phyloP scores from a whole-genome alignment of 306 rosid genomes.

The Comarum palustre region DNA sequence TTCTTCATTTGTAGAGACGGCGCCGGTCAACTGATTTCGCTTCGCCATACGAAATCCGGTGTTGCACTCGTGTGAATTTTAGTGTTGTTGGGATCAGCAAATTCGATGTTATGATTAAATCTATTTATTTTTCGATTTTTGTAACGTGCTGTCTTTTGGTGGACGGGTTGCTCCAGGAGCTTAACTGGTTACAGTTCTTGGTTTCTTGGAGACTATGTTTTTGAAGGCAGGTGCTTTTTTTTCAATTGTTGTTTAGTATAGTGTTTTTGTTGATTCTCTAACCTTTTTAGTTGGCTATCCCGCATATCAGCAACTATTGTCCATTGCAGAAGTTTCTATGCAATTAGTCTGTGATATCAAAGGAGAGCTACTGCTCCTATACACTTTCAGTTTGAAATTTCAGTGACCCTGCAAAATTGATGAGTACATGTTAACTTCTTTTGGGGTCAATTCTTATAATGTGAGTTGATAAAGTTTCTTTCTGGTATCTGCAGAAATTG shows the following conservation, averaged over 20 bases:
- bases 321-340: conserved; percentile 66
- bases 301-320: conserved; percentile 66
- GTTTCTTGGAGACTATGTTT: conserved; percentile 83
- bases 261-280: not conserved
- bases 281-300: conserved; percentile 49
- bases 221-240: conserved; percentile 50
- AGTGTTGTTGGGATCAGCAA: not conserved
- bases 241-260: not conserved
- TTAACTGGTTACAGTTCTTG: conserved; percentile 90
- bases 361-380: conserved; percentile 40
- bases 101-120: not conserved
- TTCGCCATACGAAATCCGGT: too few species aligned
- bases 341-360: conserved; percentile 77
- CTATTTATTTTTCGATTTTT: not conserved
- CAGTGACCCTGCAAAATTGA: conserved; percentile 4
- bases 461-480: conserved; percentile 1
- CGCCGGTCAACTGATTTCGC: too few species aligned
- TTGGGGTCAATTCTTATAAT: not conserved
- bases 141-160: conserved; percentile 53
- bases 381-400: conserved; percentile 8
- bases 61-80: too few species aligned
- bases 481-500: conserved; percentile 58
- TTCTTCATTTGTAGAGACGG: too few species aligned
- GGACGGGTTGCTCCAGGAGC: conserved; percentile 70
- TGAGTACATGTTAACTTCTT: not conserved